Base-by-base conservation (phyloP, 768 basidiomycete species). In the Rhizopogon vinicolor region DNA sequence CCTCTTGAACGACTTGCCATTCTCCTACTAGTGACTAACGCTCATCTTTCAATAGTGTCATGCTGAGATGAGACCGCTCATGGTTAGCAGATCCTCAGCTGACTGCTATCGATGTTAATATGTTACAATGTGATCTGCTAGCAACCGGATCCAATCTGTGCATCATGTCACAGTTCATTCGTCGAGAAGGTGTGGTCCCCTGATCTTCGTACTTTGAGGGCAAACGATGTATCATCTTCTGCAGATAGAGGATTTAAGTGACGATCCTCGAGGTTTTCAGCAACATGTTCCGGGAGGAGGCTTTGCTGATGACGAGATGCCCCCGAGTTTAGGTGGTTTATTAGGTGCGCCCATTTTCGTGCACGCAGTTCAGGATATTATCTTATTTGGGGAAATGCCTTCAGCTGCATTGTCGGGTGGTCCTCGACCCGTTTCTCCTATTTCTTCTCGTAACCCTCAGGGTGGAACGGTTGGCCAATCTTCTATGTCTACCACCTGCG, bases 11-110 rank as follows among this genome's bases (percentile, higher is more conserved):
- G 39, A 52, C 10, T 16, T 7, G 5, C 40, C 43, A 56, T 44
- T 37, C 49, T 33, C 9, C 28, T 18, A 19, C 0, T 3, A 54
- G 25, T 25, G 5, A 60, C 56, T 29, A 2, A 44, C 65, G 19
- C 61, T 53, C 25, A 59, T 18, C 48, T 18, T 19, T 54, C 55
- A 35, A 13, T 64, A 94, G 93, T 96, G 93, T 65, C 79, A 85
- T 67, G 84, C 89, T 52, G 91, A 95, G 72, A 94, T 91, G 91
- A 75, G 87, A 51, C 91, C 93, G 1, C 73, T 93, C 44, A 91
- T 89, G 88, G 91, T 63, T 41, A 57, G 56, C n/a, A 43, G 12
- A 35, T 44, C 41, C 39, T 40, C 33, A 40, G 48, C 59, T 52
- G 51, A 41, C 56, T 51, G 35, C 48, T 42, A 22, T 42, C 35